A percentile compares a stretch with the other conserved stretches of the same genome.
Evolutionary conservation across 768 basidiomycete genomes (phyloP).

Genomic region (Kwoniella botswanensis): DNA sequence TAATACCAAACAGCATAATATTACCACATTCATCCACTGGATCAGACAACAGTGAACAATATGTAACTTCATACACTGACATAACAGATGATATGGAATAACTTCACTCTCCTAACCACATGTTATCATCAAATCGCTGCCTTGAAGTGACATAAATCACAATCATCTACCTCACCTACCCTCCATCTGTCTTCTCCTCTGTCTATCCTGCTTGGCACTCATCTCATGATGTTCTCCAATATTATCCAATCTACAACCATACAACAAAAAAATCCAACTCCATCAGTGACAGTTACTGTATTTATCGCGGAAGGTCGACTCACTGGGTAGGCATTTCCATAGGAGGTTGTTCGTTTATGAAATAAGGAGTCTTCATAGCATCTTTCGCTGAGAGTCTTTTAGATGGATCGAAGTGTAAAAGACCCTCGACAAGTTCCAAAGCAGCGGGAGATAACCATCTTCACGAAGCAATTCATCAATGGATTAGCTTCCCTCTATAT

Average conservation of each 20-base stretch:
- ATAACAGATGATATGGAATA: too few relatives aligned
- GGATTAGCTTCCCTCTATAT: too few relatives aligned
- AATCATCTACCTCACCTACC: slow-evolving; percentile 22
- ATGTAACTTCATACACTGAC: too few relatives aligned
- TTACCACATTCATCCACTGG: too few relatives aligned
- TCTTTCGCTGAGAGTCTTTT: slow-evolving; percentile 76
- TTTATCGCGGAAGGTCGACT: slow-evolving; percentile 51
- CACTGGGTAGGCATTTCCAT: slow-evolving; percentile 79
- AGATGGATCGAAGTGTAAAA: slow-evolving; percentile 80
- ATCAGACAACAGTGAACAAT: too few relatives aligned
- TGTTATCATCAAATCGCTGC: not conserved
- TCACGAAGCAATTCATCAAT: too few relatives aligned
- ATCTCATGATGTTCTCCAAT: slow-evolving; percentile 98
- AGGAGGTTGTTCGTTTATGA: slow-evolving; percentile 75
- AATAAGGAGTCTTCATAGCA: slow-evolving; percentile 83
- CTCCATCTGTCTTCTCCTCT: slow-evolving; percentile 60
- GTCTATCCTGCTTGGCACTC: slow-evolving; percentile 87
- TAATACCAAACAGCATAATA: too few relatives aligned
- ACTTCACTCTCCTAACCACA: not conserved
- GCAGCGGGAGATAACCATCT: slow-evolving; percentile 84
- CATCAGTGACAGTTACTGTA: not conserved
- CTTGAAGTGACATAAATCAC: not conserved
- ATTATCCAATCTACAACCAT: slow-evolving; percentile 67
- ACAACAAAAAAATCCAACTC: not conserved
- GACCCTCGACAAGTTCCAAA: slow-evolving; percentile 80